These are phyloP conservation scores for Mycena haematopus DNA, from an alignment of 768 basidiomycete genomes.

Conservation along the genomic window DNA sequence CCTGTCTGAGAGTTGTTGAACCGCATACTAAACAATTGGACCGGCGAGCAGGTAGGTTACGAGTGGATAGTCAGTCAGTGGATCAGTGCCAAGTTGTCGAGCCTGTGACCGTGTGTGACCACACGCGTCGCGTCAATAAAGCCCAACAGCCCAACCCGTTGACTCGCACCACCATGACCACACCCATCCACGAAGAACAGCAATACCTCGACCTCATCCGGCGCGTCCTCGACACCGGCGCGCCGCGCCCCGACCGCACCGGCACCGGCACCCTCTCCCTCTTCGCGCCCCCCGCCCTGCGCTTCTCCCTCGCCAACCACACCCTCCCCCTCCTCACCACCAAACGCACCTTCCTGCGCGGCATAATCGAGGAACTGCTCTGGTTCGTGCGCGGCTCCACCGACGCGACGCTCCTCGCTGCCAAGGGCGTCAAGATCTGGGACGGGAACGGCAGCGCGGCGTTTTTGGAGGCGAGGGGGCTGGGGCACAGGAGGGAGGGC, in stretches of 20 bases:
- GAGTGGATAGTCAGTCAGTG: too few species aligned
- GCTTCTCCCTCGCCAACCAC: slow-evolving; percentile 82
- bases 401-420: slow-evolving; percentile 75
- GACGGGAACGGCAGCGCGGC: slow-evolving; percentile 92
- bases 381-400: slow-evolving; percentile 93
- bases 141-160: background rate
- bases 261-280: slow-evolving; percentile 93
- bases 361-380: slow-evolving; percentile 90
- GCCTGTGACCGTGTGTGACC: too few species aligned
- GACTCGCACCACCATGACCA: slow-evolving; percentile 3
- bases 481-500: slow-evolving; percentile 85
- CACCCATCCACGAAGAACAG: slow-evolving; percentile 71
- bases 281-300: slow-evolving; percentile 89
- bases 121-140: slow-evolving; percentile 10
- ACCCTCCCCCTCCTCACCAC: slow-evolving; percentile 92
- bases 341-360: slow-evolving; percentile 91
- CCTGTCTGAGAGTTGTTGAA: too few species aligned
- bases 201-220: slow-evolving; percentile 90
- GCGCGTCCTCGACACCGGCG: slow-evolving; percentile 77
- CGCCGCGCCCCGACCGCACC: slow-evolving; percentile 85
- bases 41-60: too few species aligned
- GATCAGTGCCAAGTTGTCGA: too few species aligned
- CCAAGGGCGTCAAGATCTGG: slow-evolving; percentile 95
- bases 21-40: too few species aligned
- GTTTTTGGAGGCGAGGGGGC: slow-evolving; percentile 84